Base-by-base conservation (phyloP, 768 basidiomycete genomes). In the Sutorius australiensis region DNA sequence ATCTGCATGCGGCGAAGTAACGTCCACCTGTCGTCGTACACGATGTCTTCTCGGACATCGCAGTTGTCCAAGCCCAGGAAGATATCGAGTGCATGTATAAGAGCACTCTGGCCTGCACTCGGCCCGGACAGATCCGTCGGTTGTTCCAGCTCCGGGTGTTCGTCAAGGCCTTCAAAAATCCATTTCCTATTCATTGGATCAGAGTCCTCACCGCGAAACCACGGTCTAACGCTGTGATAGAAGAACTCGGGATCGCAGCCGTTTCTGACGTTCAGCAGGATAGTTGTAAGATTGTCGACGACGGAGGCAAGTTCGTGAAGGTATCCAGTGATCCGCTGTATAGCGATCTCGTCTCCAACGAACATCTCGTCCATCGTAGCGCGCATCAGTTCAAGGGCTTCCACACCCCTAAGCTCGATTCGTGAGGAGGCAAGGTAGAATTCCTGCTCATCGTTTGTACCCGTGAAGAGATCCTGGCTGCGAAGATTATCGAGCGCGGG, bases 371-470 rank as follows among this genome's bases (percentile, higher is more conserved):
- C 92, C 79, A 95, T 85, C 1, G 83, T 88, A 3, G 78, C 72
- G 2, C 87, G 82, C 89, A 97, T 95, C 48, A 94, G 74, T 36
- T 84, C 78, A n/a, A 98, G 82, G 0, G 87, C 90, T 46, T 86
- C 81, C 1, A 89, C 91, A 12, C 93, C 94, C 24, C 81, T 79
- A 16, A 95, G 77, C 67, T 98, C 95, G 62, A 94, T 90, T 2
- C 89, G 81, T 2, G 91, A 83, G 0, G 92, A 93, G 41, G 84
- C 78, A 43, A 95, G 77, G 72, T 90, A 97, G 64, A 98, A 98
- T 55, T 90, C 88, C 47, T 82, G 78, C 67, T 98, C 95, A 63
- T 92, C 89, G 17, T 69, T 68, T 5, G 87, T 87, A 19, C 80
- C 79, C 1, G 95, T 93, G 73, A 97, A 95, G 39, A 81, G 72